Conservation (phyloP, 2,329 filamentous ascomycete genomes). For the Penicillium freii region DNA sequence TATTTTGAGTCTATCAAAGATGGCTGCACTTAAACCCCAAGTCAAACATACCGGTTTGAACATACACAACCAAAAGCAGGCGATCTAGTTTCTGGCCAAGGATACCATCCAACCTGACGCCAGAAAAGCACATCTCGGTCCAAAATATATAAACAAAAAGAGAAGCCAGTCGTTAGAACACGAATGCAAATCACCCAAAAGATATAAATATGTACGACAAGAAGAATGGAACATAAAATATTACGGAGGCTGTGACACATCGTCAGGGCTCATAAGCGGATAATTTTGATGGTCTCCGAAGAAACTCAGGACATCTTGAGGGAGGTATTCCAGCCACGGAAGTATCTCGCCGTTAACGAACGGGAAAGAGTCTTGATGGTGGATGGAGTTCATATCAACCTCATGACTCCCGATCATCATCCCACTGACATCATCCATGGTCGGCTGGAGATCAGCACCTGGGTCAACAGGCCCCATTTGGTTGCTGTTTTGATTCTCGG, state of each 20-base stretch:
- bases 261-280: slow-evolving; percentile 33
- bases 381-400: slow-evolving; percentile 67
- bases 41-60: neutral
- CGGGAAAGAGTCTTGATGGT: slow-evolving; percentile 40
- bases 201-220: slow-evolving; percentile 19
- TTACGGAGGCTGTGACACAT: slow-evolving; percentile 26
- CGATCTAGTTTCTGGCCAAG: neutral
- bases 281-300: slow-evolving; percentile 45
- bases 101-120: slow-evolving; percentile 3
- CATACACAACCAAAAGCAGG: neutral
- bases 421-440: slow-evolving; percentile 20
- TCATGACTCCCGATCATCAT: slow-evolving; percentile 77
- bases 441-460: slow-evolving; percentile 19
- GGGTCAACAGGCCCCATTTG: slow-evolving; percentile 17
- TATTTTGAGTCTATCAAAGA: neutral
- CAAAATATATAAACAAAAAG: neutral
- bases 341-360: slow-evolving; percentile 60
- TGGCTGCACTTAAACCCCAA: neutral
- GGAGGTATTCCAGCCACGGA: slow-evolving; percentile 73
- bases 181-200: slow-evolving; percentile 10
- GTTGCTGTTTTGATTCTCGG: slow-evolving; percentile 13
- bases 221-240: neutral
- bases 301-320: slow-evolving; percentile 62
- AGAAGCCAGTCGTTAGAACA: slow-evolving; percentile 3
- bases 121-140: neutral